Conservation (phyloP, 2,329 filamentous ascomycete genomes). For the Diaporthe amygdali region DNA sequence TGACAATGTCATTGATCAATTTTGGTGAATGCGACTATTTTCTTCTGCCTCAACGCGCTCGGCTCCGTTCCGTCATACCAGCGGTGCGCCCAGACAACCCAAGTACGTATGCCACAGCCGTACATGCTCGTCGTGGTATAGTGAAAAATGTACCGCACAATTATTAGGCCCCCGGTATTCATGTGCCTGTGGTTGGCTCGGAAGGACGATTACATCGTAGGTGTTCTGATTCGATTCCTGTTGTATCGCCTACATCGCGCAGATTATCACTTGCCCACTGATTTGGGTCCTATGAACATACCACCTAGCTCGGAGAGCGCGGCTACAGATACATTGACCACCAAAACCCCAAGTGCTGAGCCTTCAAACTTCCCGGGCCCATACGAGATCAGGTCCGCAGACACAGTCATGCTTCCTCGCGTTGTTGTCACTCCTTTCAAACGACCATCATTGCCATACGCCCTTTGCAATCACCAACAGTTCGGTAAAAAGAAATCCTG, state of each 20-base stretch:
- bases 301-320: not conserved
- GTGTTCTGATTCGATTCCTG: not conserved
- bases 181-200: not conserved
- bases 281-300: not conserved
- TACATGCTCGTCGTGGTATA: not conserved
- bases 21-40: no score
- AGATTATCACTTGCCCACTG: not conserved
- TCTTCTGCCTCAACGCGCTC: no score
- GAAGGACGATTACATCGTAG: not conserved
- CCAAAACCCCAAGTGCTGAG: not conserved
- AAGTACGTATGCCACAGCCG: no score
- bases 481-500: not conserved
- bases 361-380: not conserved
- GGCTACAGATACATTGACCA: not conserved
- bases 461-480: not conserved
- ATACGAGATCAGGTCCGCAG: not conserved
- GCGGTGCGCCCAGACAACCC: no score
- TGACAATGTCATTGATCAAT: no score
- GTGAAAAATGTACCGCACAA: no score
- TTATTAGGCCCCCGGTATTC: not conserved
- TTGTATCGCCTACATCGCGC: not conserved
- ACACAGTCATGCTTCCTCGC: not conserved
- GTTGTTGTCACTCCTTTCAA: not conserved
- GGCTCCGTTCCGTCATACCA: no score
- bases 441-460: not conserved